Evolutionary conservation across 352 stramenopile genomes (phyloP).

Genomic region (Phytopythium oedochilum): DNA sequence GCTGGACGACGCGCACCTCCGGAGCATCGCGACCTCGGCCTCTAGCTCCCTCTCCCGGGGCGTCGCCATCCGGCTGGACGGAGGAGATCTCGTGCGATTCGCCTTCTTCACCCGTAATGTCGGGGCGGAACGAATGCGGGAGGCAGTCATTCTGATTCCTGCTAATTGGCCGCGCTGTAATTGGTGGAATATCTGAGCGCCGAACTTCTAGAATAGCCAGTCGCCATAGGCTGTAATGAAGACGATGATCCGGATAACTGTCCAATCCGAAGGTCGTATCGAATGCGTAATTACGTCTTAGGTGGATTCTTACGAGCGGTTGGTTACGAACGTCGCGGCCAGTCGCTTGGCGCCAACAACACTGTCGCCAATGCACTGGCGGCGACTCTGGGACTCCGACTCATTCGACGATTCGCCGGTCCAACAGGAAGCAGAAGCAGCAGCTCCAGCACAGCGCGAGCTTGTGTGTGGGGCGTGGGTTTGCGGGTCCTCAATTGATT

Average conservation of each 20-base stretch:
- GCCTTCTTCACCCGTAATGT: background rate
- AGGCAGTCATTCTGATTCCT: background rate
- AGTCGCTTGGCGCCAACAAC: background rate
- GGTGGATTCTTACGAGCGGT: constrained; percentile 1
- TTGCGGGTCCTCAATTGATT: constrained; percentile 74
- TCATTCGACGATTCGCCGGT: constrained; percentile 2
- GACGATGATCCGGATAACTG: background rate
- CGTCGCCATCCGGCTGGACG: background rate
- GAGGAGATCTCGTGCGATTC: too few relatives aligned
- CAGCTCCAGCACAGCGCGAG: background rate
- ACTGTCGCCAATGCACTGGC: background rate
- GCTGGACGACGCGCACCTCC: constrained; percentile 12
- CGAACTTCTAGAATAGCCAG: background rate
- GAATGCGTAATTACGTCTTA: background rate
- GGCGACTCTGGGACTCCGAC: background rate
- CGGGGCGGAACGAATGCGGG: background rate
- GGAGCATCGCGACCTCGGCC: constrained; percentile 27
- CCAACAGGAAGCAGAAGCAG: background rate
- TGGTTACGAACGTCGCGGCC: background rate
- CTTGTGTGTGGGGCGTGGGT: background rate
- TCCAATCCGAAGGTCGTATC: background rate
- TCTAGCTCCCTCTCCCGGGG: constrained; percentile 28
- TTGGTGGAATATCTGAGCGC: background rate
- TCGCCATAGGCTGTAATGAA: background rate
- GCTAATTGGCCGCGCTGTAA: background rate